phyloP scores from a whole-genome alignment of 805 yeast genomes.

The Zygoascus ofunaensis region DNA sequence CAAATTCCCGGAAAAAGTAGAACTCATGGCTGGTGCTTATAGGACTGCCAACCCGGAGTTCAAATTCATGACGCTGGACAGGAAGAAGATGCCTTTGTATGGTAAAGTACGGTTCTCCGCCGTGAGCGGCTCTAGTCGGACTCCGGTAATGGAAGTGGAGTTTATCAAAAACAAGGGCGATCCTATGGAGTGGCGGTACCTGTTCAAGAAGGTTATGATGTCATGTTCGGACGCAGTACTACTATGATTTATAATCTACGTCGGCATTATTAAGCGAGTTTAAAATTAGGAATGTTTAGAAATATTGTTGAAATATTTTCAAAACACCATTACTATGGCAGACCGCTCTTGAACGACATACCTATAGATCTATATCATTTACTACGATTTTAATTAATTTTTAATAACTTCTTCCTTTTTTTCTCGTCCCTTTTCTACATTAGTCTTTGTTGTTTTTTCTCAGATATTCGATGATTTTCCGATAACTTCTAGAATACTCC shows the following conservation, averaged over 20 bases:
- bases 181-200: conserved; percentile 64
- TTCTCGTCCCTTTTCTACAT: too few species aligned
- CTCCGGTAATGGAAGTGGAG: conserved; percentile 34
- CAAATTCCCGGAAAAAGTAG: conserved; percentile 19
- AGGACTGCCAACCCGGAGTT: conserved; percentile 7
- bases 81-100: conserved; percentile 16
- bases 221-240: conserved; percentile 40
- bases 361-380: background rate
- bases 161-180: conserved; percentile 53
- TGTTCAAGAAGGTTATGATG: conserved; percentile 49
- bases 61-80: conserved; percentile 16
- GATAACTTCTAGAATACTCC: too few species aligned
- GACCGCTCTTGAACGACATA: too few species aligned
- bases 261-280: too few species aligned
- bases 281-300: too few species aligned
- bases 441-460: too few species aligned
- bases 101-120: conserved; percentile 19
- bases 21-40: conserved; percentile 10
- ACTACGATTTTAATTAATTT: background rate
- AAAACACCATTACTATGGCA: too few species aligned
- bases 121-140: conserved; percentile 18
- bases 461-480: too few species aligned
- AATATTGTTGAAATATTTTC: too few species aligned
- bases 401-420: background rate
- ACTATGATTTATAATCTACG: too few species aligned